Conservation (phyloP, 2,329 filamentous ascomycete species). For the Monosporascus sp. region DNA sequence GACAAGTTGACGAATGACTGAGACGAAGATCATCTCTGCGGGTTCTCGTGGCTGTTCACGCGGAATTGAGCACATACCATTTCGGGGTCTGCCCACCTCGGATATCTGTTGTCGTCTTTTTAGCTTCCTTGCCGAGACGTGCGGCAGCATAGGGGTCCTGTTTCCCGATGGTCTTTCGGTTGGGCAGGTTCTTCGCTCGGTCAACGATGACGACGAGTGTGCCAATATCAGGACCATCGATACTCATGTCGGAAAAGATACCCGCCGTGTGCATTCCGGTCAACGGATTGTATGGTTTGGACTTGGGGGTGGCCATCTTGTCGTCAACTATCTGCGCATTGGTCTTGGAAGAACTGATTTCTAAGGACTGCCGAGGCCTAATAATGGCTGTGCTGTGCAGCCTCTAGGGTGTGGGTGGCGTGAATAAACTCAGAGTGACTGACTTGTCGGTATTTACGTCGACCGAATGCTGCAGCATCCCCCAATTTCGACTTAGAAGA, state of each 20-base stretch:
- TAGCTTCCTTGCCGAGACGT: slow-evolving; percentile 89
- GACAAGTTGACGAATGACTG: not conserved
- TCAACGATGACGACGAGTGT: slow-evolving; percentile 90
- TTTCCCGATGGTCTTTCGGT: slow-evolving; percentile 95
- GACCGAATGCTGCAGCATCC: not conserved
- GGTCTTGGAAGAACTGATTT: slow-evolving; percentile 1
- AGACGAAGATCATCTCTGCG: no score
- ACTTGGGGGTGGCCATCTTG: slow-evolving; percentile 45
- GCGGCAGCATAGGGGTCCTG: slow-evolving; percentile 97
- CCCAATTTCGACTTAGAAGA: not conserved
- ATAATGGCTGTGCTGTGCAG: not conserved
- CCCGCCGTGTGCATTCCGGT: slow-evolving; percentile 77
- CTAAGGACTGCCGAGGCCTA: no score
- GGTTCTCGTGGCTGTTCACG: not conserved
- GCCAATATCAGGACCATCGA: slow-evolving; percentile 90
- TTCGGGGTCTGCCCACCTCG: slow-evolving; percentile 90
- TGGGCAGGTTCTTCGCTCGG: slow-evolving; percentile 93
- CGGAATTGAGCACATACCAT: slow-evolving; percentile 60
- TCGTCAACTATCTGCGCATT: slow-evolving; percentile 4
- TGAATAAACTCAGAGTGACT: not conserved
- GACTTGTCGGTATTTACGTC: not conserved
- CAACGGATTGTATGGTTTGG: slow-evolving; percentile 47
- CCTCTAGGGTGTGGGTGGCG: not conserved
- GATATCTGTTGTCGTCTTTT: slow-evolving; percentile 92
- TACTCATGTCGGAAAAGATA: slow-evolving; percentile 89